A percentile compares a stretch with the other conserved stretches of the same genome.
Evolutionary conservation across 2,329 filamentous ascomycete species (phyloP).

Genomic region (Penicillium sp.): DNA sequence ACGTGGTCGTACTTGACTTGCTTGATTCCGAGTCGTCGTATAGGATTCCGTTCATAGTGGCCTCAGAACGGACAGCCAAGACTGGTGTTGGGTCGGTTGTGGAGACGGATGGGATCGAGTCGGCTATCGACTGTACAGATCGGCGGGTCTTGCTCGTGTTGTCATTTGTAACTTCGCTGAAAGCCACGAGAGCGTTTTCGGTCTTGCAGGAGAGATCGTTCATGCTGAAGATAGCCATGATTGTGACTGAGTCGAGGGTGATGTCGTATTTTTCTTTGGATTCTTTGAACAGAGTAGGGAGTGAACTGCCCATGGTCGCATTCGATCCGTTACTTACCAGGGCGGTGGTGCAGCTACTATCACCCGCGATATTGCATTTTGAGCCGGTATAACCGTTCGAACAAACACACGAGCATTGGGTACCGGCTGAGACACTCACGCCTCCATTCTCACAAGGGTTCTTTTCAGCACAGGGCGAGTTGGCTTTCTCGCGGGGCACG

Average conservation of each 20-base stretch:
- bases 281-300: constrained; percentile 70
- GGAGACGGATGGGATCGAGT: constrained; percentile 4
- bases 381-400: constrained; percentile 78
- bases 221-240: constrained; percentile 74
- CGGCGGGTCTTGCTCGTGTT: constrained; percentile 30
- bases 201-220: constrained; percentile 75
- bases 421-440: constrained; percentile 66
- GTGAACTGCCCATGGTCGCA: constrained; percentile 76
- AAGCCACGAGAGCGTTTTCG: constrained; percentile 85
- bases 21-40: constrained; percentile 28
- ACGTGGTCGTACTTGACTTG: constrained; percentile 27
- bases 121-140: constrained; percentile 9
- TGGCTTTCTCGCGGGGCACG: constrained; percentile 52
- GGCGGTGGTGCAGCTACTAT: constrained; percentile 57
- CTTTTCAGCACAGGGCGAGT: constrained; percentile 56
- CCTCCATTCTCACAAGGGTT: constrained; percentile 77
- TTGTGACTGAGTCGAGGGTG: constrained; percentile 65
- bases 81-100: constrained; percentile 9
- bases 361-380: constrained; percentile 53
- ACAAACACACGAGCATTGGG: constrained; percentile 81
- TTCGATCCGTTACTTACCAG: constrained; percentile 51
- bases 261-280: constrained; percentile 71
- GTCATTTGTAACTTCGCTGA: constrained; percentile 56
- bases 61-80: constrained; percentile 28
- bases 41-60: constrained; percentile 41